Base-by-base conservation (phyloP, 2,329 filamentous ascomycete genomes). In the Xylaria sp. region DNA sequence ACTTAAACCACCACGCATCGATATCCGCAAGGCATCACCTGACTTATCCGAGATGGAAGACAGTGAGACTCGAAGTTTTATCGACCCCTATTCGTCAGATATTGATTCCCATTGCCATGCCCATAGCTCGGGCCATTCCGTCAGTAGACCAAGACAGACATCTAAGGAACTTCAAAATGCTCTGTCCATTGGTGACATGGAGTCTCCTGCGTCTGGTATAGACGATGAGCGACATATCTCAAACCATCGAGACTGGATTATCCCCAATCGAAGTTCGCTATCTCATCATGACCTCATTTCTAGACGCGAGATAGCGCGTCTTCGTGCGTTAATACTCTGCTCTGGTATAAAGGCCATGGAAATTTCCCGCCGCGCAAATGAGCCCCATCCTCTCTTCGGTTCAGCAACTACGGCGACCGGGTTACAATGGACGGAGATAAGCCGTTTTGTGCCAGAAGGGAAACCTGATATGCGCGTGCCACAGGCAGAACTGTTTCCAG, bases 321-420 rank as follows among this genome's bases (percentile, higher is more conserved):
- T 94, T 2, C 88, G 90, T 66, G 88, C 93, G 0, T 84, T 97
- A 9, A 88, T 97, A 50, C 84, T 97, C 25, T 92, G 91, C 71
- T 93, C 94, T 0, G 94, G 94, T n/a, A 90, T 98, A 76, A 97
- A 97, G 81, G 94, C 95, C 0, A 90, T 90, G 76, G 93, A 96
- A 76, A 92, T 98, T 64, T 85, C 86, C 34, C 87, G 90, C 3
- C 88, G 91, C 56, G 90, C 91, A 3, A 81, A 90, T 54, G 84
- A 85, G 44, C 77, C 79, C 10, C 81, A 80, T 58, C 78, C 80
- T 20, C 78, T 84, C 0, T 80, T 81, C 34, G 72, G 78, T 0
- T 78, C 66, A 18, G 73, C 76, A 58, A 72, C 73, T 15, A 71
- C 72, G 41, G 70, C 60, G n/a, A 65, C 62, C 6, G 75, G 75